Base-by-base conservation (phyloP, 139 green algal genomes). In the Chlorella sp. region DNA sequence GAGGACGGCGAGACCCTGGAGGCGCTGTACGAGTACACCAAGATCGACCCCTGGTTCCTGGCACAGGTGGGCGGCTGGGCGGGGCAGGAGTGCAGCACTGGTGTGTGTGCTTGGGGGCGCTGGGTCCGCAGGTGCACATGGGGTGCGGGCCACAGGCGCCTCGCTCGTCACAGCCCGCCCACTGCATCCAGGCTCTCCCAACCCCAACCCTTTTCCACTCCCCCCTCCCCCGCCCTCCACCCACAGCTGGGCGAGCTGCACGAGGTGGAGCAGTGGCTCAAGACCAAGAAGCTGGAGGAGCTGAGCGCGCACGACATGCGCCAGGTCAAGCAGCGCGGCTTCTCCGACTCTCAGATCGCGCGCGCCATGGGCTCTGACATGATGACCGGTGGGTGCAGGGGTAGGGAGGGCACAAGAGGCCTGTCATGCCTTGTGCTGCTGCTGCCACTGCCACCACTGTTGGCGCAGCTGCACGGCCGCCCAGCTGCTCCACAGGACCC, bases 21-120 rank as follows among this genome's bases (percentile, higher is more conserved):
- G 51, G 89, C 98, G 80, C 83, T 98, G 43, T 90, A 92, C 73
- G 92, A 98, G 82, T 91, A 98, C 54, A 99, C 97, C 69, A 94
- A 94, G 22, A 98, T 99, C 68, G 97, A 99, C 93, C 93, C 93
- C 58, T 99, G 97, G 97, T 99, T 98, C 91, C 84, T 99, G 67
- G 86, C 86, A 48, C 96, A 99, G 92, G 78, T 97, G 82, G 82
- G 85, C 5, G 9, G 5, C n/a, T 1, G 22, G 26, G 26, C 8
- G 11, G 70, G 28, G 17, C 6, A 22, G 68, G n/a, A 74, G 14
- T 9, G 62, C 26, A 9, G 5, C 32, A 30, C 6, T 11, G 64
- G 32, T 16, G 32, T 24, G 9, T 3, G 64, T 34, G 64, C 5
- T 22, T 32, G 7, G 64, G 34, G 56, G 56, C 4, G 11, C 56